Conservation (phyloP, 2,329 filamentous ascomycete species). For the Fusarium virguliforme region DNA sequence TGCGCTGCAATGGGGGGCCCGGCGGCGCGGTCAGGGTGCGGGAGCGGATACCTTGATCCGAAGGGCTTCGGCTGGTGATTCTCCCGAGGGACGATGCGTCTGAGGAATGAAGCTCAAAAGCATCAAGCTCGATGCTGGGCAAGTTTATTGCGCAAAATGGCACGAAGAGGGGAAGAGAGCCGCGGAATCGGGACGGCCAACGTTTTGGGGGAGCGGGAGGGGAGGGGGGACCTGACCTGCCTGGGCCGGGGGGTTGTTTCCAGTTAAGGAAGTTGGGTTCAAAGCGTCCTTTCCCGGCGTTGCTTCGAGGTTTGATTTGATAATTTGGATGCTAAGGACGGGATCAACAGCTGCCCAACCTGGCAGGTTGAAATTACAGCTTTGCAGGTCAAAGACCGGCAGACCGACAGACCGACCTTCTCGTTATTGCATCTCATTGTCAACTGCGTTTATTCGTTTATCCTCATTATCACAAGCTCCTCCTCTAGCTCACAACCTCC, state of each 20-base stretch:
- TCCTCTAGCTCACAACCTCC: constrained; percentile 22
- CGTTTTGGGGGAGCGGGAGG: constrained; percentile 43
- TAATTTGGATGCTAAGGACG: constrained; percentile 42
- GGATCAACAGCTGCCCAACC: constrained; percentile 26
- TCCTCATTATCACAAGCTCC: background rate
- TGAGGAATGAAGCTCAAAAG: constrained; percentile 40
- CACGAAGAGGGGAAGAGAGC: constrained; percentile 40
- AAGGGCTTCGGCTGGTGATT: constrained; percentile 14
- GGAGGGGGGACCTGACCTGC: too few relatives aligned
- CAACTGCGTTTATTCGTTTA: background rate
- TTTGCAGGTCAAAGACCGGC: background rate
- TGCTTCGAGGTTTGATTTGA: constrained; percentile 37
- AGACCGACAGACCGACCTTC: too few relatives aligned
- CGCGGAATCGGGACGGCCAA: constrained; percentile 36
- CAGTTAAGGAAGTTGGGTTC: constrained; percentile 46
- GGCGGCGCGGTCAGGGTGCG: constrained; percentile 32
- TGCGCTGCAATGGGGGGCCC: constrained; percentile 27
- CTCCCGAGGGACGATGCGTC: constrained; percentile 9
- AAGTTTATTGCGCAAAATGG: constrained; percentile 37
- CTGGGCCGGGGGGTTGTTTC: constrained; percentile 38
- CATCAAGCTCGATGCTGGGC: constrained; percentile 26
- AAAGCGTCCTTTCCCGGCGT: constrained; percentile 42
- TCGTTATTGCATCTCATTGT: constrained; percentile 8
- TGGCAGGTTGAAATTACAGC: constrained; percentile 16
- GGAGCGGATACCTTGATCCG: constrained; percentile 23